Base-by-base conservation (phyloP, 169 alveolate species). In the Cyclospora cayetanensis region DNA sequence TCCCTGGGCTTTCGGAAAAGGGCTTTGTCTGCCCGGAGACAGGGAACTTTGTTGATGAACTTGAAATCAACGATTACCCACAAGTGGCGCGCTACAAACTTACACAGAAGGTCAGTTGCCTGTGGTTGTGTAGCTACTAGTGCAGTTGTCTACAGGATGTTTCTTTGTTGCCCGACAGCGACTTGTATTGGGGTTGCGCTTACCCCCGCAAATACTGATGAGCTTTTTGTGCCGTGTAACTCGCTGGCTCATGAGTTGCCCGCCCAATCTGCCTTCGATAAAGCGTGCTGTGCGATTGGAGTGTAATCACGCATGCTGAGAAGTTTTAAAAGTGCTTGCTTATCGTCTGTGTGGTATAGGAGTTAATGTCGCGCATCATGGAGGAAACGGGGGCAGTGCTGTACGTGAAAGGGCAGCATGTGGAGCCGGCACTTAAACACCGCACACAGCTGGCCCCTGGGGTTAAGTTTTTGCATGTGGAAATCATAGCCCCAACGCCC, bases 31-130 rank as follows among this genome's bases (percentile, higher is more conserved):
- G 87, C 55, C 94, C 95, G 34, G 74, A 82, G 74, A 91, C 95
- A 4, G 97, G 97, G 82, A 95, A 97, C 37, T 94, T 96, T 42
- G 94, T 96, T 52, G 98, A 97, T 85, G 98, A 96, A 42, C 96
- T 97, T 76, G 98, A 96, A 86, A 97, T 97, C 85, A 97, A 97
- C 95, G 97, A 96, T 88, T 97, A 96, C 91, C 98, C 99, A n/a
- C 97, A 97, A 43, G 91, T 93, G 70, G 98, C 97, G 12, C 95
- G 99, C 39, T 93, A 89, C 89, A 97, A 96, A 91, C 92, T 97
- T 35, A 96, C 98, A 43, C 97, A 97, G 94, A 95, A 95, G 91
- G 97, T 93, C 12, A 63, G 92, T 1, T 39, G 46, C 41, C 18
- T 18, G 1, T 29, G 72, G 9, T n/a, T 9, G 12, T 60, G 0